Evolutionary conservation across 2,329 filamentous ascomycete species (phyloP).

Genomic region (Knufia fluminis): DNA sequence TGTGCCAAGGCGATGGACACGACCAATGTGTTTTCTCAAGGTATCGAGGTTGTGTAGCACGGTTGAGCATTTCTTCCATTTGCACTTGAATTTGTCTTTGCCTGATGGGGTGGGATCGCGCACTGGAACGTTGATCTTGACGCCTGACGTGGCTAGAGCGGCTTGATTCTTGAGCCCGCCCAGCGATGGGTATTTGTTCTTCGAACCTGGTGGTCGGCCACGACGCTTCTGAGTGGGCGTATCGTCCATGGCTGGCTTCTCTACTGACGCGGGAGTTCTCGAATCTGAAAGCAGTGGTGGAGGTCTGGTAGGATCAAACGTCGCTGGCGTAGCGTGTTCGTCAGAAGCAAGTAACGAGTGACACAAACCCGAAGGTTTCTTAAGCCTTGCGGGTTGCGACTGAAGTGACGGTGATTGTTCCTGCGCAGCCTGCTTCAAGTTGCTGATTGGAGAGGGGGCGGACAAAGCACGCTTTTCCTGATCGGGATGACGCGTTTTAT

Average conservation of each 20-base stretch:
- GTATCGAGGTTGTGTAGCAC: slow-evolving; percentile 54
- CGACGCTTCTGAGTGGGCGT: slow-evolving; percentile 13
- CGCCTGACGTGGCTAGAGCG: not conserved
- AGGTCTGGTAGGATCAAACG: slow-evolving; percentile 2
- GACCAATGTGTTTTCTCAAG: slow-evolving; percentile 49
- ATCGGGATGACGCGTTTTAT: slow-evolving; percentile 13
- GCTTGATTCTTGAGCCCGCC: slow-evolving; percentile 11
- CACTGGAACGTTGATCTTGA: slow-evolving; percentile 20
- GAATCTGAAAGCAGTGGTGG: not conserved
- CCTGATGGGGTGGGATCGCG: slow-evolving; percentile 21
- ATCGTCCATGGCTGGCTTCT: not conserved
- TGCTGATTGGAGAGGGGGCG: slow-evolving; percentile 4
- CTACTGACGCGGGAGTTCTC: not conserved
- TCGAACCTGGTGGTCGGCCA: slow-evolving; percentile 27
- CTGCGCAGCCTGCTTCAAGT: not conserved
- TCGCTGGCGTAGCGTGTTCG: not conserved
- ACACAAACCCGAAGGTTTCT: not conserved
- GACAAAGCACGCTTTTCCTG: slow-evolving; percentile 13
- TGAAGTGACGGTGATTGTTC: not conserved
- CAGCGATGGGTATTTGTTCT: slow-evolving; percentile 21
- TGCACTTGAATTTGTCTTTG: slow-evolving; percentile 40
- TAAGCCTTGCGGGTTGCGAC: slow-evolving; percentile 5
- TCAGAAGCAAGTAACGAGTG: slow-evolving; percentile 5
- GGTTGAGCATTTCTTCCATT: slow-evolving; percentile 48
- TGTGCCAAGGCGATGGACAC: slow-evolving; percentile 39